Evolutionary conservation across 805 yeast genomes (phyloP), one percentile per base, ranked within the genome.

Genomic region (Phaffomyces antillensis): DNA sequence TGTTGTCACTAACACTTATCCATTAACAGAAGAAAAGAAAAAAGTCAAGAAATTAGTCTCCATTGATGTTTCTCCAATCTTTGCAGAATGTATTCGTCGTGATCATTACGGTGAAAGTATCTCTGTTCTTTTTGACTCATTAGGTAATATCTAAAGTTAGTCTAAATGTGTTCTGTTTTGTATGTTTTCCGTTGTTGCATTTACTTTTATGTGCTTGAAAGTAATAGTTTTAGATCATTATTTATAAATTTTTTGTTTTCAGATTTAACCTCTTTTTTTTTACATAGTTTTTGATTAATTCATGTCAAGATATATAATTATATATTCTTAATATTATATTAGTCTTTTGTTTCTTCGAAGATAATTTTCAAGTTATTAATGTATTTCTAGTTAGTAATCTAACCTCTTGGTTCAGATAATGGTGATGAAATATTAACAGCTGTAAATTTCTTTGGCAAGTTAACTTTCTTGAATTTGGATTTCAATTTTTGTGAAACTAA

Each of bases 41-140:
- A 73, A 71, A 41, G 73, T 82, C 51, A 70, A 77, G 47, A 93
- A 93, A 65, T 73, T 93, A 56, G 81, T 80, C 15, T 84, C 88
- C 41, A 89, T 93, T 57, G 99, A 93, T 60, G 95, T 93, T 41
- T 85, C 96, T 49, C 85, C 96, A 17, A 89, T 93, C 43, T 86
- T 93, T 61, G 98, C 98, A 32, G 99, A 93, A 71, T 93, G 98
- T 67, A 91, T 93, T 50, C 83, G 99, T 70, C 85, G 99, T 71
- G 96, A 93, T 63, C 99, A 93, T 65, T 90, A 91, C 58, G 99
- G 99, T 64, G 98, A 91, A 71, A 84, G 95, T 56, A 90, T 91
- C 50, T 86, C 96, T 36, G 96, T 90, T 18, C 70, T 90, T 56
- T 90, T 91, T 63, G 96, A 90, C 65, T 88, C 95, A 41, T 73